Evolutionary conservation across 495 filamentous ascomycete genomes (phyloP).

Genomic region (Tuber umbilicatum): DNA sequence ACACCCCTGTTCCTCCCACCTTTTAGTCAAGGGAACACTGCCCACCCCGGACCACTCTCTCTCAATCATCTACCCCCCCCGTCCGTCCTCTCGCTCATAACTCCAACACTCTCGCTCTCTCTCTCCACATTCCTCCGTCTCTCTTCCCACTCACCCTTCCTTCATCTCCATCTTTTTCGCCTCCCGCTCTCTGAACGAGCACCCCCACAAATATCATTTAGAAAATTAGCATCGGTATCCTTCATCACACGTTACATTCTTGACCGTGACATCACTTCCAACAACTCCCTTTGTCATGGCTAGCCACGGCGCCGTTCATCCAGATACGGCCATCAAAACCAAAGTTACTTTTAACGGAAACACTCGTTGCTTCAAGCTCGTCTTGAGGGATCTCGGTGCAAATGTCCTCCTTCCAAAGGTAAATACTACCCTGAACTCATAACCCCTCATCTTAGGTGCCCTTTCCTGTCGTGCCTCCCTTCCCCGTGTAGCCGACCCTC

Average conservation of each 20-base stretch:
- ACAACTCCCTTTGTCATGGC: conserved; percentile 46
- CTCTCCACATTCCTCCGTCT: conserved; percentile 1
- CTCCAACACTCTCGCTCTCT: neutral
- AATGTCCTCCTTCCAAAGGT: conserved; percentile 78
- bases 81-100: neutral
- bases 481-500: conserved; percentile 7
- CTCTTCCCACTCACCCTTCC: conserved; percentile 8
- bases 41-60: neutral
- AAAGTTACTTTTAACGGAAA: conserved; percentile 70
- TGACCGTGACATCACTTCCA: conserved; percentile 18
- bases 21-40: neutral
- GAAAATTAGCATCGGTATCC: neutral
- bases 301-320: conserved; percentile 50
- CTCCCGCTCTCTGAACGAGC: neutral
- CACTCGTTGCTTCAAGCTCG: conserved; percentile 80
- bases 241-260: neutral
- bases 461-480: conserved; percentile 4
- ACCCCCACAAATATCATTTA: neutral
- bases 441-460: neutral
- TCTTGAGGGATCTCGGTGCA: conserved; percentile 74
- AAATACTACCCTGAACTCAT: conserved; percentile 9
- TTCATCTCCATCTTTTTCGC: conserved; percentile 7
- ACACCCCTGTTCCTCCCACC: neutral
- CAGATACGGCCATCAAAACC: conserved; percentile 73
- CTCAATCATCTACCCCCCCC: neutral